Evolutionary conservation across 352 stramenopile genomes (phyloP).

Genomic region (Globisporangium carolinianum): DNA sequence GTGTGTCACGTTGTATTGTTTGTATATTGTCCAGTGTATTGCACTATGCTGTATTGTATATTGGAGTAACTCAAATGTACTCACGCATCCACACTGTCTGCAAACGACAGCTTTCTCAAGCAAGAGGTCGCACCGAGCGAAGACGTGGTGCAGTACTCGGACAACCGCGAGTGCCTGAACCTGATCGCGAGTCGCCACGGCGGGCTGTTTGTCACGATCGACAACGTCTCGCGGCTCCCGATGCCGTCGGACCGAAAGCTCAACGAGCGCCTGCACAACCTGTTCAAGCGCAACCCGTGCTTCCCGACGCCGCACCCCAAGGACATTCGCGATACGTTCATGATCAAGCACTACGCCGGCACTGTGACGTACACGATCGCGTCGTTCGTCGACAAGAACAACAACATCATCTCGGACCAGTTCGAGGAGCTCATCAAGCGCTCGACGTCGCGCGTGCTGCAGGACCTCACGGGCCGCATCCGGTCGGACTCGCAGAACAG

Average conservation of each 20-base stretch:
- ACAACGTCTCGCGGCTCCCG: constrained; percentile 78
- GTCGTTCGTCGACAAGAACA: constrained; percentile 89
- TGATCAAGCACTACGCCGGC: constrained; percentile 80
- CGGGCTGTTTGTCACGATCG: constrained; percentile 81
- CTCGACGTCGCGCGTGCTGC: constrained; percentile 62
- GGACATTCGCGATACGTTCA: constrained; percentile 79
- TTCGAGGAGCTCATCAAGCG: constrained; percentile 83
- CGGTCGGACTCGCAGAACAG: constrained; percentile 36
- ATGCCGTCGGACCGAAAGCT: constrained; percentile 85
- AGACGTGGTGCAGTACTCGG: constrained; percentile 62
- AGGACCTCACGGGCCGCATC: constrained; percentile 54
- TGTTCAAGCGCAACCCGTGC: constrained; percentile 75
- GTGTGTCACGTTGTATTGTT: too few relatives aligned
- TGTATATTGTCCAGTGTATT: not conserved
- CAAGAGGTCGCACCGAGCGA: constrained; percentile 30
- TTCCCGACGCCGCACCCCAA: constrained; percentile 85
- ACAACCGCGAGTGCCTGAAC: constrained; percentile 83
- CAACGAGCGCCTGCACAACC: constrained; percentile 74
- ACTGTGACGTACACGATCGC: constrained; percentile 81
- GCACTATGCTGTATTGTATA: not conserved
- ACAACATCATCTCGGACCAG: constrained; percentile 87
- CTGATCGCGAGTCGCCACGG: constrained; percentile 76
- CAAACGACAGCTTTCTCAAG: constrained; percentile 22
- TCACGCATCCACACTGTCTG: too few relatives aligned
- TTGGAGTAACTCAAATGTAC: too few relatives aligned